These are phyloP conservation scores for Neurospora tetraspora DNA, from an alignment of 495 filamentous ascomycete genomes.

Conservation along the genomic window DNA sequence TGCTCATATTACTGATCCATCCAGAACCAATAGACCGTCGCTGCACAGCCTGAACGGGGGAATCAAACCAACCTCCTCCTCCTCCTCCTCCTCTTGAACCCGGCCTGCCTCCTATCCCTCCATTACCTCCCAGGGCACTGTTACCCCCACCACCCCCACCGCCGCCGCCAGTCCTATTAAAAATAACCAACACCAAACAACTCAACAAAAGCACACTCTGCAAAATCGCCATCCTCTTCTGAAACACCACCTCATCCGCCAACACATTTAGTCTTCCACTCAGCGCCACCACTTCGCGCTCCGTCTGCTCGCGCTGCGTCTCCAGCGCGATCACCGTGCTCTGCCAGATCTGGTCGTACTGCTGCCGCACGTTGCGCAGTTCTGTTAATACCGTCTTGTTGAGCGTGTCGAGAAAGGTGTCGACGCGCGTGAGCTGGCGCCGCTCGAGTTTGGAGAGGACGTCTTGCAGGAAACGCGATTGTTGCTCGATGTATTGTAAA, in stretches of 20 bases:
- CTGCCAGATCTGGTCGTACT: conserved; percentile 96
- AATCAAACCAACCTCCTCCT: not conserved
- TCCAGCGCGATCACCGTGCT: conserved; percentile 87
- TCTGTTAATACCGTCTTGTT: conserved; percentile 84
- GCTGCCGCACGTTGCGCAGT: conserved; percentile 63
- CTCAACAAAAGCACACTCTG: conserved; percentile 80
- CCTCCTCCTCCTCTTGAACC: not conserved
- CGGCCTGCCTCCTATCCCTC: not conserved
- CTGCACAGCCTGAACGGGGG: not conserved
- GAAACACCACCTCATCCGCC: conserved; percentile 90
- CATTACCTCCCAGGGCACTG: not conserved
- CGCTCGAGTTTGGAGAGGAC: conserved; percentile 87
- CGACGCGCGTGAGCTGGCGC: conserved; percentile 74
- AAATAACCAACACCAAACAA: conserved; percentile 80
- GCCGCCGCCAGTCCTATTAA: conserved; percentile 39
- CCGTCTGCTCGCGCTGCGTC: conserved; percentile 68
- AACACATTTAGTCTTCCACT: conserved; percentile 71
- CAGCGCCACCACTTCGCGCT: conserved; percentile 73
- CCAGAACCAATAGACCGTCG: not conserved
- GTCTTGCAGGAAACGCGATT: conserved; percentile 83
- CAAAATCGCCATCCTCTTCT: conserved; percentile 86
- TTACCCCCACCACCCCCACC: conserved; percentile 14
- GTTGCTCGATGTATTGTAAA: conserved; percentile 92
- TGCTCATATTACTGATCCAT: not conserved
- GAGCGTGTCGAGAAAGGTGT: conserved; percentile 67